Evolutionary conservation across 2,329 filamentous ascomycete genomes (phyloP).

Genomic region (Claviceps quebecensis): DNA sequence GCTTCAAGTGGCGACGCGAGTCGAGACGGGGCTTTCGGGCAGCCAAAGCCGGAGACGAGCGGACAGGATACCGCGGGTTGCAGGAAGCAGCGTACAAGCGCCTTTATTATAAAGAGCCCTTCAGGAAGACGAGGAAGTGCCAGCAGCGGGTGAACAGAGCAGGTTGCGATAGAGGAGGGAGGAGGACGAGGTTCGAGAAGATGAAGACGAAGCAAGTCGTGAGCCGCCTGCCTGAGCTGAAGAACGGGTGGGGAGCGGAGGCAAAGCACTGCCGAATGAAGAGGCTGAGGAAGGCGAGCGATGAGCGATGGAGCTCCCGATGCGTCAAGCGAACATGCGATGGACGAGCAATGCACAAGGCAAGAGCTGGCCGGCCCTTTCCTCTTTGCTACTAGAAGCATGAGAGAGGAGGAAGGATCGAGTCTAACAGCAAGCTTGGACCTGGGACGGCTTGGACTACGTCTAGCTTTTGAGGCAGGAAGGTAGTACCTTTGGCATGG

Average conservation of each 20-base stretch:
- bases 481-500: no score
- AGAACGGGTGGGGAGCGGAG: slow-evolving; percentile 1
- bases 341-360: background rate
- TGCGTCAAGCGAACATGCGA: no score
- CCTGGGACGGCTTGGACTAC: no score
- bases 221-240: background rate
- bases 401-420: background rate
- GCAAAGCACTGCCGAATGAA: background rate
- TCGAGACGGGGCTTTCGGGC: background rate
- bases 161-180: background rate
- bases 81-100: background rate
- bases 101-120: background rate
- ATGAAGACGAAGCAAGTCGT: background rate
- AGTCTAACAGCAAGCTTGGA: background rate
- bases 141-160: background rate
- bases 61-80: background rate
- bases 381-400: background rate
- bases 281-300: background rate
- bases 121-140: background rate
- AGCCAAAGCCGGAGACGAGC: background rate
- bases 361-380: background rate
- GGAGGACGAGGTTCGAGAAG: background rate
- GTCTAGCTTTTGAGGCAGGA: no score
- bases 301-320: background rate
- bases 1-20: background rate